These are phyloP conservation scores for Lasiosphaeria hispida DNA, from an alignment of 495 filamentous ascomycete species.

Conservation along the genomic window DNA sequence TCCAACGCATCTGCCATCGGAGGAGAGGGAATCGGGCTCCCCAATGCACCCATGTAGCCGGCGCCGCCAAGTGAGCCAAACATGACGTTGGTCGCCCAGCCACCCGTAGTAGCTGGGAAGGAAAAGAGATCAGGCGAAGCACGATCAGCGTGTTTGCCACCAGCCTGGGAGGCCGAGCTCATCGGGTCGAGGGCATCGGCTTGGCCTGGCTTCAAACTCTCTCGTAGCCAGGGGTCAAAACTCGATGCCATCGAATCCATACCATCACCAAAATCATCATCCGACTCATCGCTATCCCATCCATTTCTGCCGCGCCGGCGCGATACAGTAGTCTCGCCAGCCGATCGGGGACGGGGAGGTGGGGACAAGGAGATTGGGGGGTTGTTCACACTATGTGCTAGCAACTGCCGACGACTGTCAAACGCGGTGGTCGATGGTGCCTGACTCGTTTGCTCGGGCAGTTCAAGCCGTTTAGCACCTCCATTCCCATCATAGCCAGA, in stretches of 20 bases:
- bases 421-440: conserved; percentile 28
- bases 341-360: conserved; percentile 30
- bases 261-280: conserved; percentile 19
- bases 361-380: conserved; percentile 15
- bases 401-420: conserved; percentile 23
- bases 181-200: conserved; percentile 17
- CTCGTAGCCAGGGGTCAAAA: conserved; percentile 45
- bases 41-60: conserved; percentile 33
- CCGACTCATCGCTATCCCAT: conserved; percentile 36
- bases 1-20: conserved; percentile 40
- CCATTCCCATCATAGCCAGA: conserved; percentile 13
- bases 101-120: conserved; percentile 35
- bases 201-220: conserved; percentile 38
- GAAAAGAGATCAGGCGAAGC: conserved; percentile 47
- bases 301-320: conserved; percentile 13
- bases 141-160: conserved; percentile 21
- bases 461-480: not conserved
- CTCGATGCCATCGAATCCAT: conserved; percentile 29
- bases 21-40: conserved; percentile 10
- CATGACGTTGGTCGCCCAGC: conserved; percentile 44
- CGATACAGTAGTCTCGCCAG: conserved; percentile 30
- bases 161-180: conserved; percentile 27
- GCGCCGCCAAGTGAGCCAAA: conserved; percentile 38
- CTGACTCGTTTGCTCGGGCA: conserved; percentile 9
- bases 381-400: conserved; percentile 7